Evolutionary conservation across 495 filamentous ascomycete species (phyloP), one percentile per base, ranked within the genome.

Genomic region (Neurospora sp.): DNA sequence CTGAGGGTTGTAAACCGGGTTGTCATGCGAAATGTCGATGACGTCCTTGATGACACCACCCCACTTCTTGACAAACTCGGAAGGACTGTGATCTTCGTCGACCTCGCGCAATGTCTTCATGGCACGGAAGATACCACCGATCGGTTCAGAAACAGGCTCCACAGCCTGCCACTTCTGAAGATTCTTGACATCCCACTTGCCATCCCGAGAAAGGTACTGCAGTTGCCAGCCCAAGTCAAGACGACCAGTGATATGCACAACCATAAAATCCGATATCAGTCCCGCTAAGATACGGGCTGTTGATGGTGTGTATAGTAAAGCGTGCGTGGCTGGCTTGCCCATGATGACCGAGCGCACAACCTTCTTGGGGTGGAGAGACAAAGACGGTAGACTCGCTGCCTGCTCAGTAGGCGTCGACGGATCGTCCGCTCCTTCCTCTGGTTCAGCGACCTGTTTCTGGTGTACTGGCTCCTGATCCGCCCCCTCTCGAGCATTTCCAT

Each of bases 111-210:
- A 86, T 70, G 93, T 96, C 82, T 97, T 97, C 83, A 97, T 90
- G 5, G 92, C 93, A 3, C 91, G 88, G 79, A 97, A 97, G 18
- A 92, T 84, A 39, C 89, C 88, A 5, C 82, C 88, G 68, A 98
- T 95, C 7, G 90, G 89, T 31, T 87, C 85, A 1, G 93, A 96
- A 27, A 97, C 92, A 2, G 94, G 91, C 10, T 82, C 80, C 1
- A 96, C 91, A 39, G 88, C 87, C 75, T 91, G 86, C 95, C 95
- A 98, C 76, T 98, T 98, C 72, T 86, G 90, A 14, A 97, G 88
- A 80, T 98, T 98, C 84, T 98, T 98, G 73, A 98, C 93, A 79
- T 97, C 94, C 95, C 95, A 98, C 83, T 98, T 98, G 14, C 94
- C 94, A 71, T 92, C 92, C 3, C 90, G 92, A 44, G 90, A 91